Conservation (phyloP, 2,329 filamentous ascomycete genomes). For the Trichophyton mentagrophytes region DNA sequence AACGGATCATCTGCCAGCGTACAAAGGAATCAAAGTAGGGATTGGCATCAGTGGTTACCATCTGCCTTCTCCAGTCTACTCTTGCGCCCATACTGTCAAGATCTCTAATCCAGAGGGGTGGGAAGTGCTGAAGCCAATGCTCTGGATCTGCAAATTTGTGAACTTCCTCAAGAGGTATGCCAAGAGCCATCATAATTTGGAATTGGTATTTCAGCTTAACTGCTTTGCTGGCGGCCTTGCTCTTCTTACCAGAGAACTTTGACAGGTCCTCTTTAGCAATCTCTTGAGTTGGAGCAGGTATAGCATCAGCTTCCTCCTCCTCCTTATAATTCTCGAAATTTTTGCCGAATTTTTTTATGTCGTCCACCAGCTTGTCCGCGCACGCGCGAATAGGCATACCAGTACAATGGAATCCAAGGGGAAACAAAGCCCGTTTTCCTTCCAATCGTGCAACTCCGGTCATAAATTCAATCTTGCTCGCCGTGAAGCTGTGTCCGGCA, state of each 20-base stretch:
- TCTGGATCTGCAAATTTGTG: conserved; percentile 84
- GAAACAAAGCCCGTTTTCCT: conserved; percentile 76
- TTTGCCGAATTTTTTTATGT: conserved; percentile 77
- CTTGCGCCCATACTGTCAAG: conserved; percentile 71
- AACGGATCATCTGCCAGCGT: conserved; percentile 89
- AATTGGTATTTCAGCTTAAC: conserved; percentile 94
- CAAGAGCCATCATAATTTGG: conserved; percentile 85
- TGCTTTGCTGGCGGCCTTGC: conserved; percentile 79
- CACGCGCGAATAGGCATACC: conserved; percentile 98
- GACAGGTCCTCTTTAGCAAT: conserved; percentile 65
- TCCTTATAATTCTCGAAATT: conserved; percentile 68
- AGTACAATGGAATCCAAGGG: conserved; percentile 89
- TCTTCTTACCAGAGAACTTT: conserved; percentile 87
- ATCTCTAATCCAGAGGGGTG: conserved; percentile 62
- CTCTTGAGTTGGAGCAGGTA: conserved; percentile 50
- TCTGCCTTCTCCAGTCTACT: conserved; percentile 84
- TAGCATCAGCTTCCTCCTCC: conserved; percentile 43
- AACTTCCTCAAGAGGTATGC: conserved; percentile 77
- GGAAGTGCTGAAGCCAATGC: conserved; percentile 88
- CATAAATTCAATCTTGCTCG: conserved; percentile 85
- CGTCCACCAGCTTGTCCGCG: conserved; percentile 83
- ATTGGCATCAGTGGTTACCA: conserved; percentile 93
- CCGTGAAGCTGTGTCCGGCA: conserved; percentile 83
- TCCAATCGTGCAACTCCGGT: conserved; percentile 79
- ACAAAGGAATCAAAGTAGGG: conserved; percentile 95